These are phyloP conservation scores for Durotheca rogersii DNA, from an alignment of 495 filamentous ascomycete genomes.

Conservation along the genomic window DNA sequence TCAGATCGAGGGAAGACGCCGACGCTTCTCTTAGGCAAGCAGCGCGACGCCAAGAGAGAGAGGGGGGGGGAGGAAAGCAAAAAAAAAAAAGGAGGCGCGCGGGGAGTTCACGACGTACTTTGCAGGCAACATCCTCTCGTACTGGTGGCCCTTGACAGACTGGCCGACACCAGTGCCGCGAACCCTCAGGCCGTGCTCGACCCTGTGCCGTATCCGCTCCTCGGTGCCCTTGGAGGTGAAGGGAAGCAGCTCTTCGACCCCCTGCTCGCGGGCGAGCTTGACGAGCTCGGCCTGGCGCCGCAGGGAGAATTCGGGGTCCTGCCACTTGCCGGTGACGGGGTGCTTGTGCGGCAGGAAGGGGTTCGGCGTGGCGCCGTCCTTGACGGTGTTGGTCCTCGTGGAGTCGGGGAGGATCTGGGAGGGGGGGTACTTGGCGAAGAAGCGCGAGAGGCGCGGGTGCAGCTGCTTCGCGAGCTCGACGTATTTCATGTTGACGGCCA, in stretches of 20 bases:
- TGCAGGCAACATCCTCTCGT: conserved; percentile 82
- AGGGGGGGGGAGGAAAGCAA: no score
- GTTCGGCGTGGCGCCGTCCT: conserved; percentile 55
- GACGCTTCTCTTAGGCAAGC: background rate
- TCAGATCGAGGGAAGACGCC: background rate
- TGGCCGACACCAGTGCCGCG: conserved; percentile 92
- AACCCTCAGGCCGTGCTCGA: conserved; percentile 73
- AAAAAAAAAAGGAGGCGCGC: background rate
- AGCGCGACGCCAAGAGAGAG: background rate
- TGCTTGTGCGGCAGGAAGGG: conserved; percentile 75
- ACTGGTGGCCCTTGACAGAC: conserved; percentile 88
- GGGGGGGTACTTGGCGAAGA: conserved; percentile 89
- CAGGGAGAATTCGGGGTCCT: conserved; percentile 74
- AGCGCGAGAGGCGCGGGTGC: conserved; percentile 73
- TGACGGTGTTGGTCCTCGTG: conserved; percentile 36
- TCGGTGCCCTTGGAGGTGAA: conserved; percentile 73
- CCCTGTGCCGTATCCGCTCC: conserved; percentile 61
- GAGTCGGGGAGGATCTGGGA: conserved; percentile 48
- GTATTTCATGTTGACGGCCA: conserved; percentile 36
- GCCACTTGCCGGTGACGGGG: conserved; percentile 73
- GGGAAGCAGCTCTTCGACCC: conserved; percentile 82
- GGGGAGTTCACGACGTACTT: conserved; percentile 52
- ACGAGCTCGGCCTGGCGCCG: conserved; percentile 89
- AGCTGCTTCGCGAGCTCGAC: conserved; percentile 65
- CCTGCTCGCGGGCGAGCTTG: conserved; percentile 76